Evolutionary conservation across 1,284 basidiomycete genomes (phyloP).

Genomic region (Athelia sp.): DNA sequence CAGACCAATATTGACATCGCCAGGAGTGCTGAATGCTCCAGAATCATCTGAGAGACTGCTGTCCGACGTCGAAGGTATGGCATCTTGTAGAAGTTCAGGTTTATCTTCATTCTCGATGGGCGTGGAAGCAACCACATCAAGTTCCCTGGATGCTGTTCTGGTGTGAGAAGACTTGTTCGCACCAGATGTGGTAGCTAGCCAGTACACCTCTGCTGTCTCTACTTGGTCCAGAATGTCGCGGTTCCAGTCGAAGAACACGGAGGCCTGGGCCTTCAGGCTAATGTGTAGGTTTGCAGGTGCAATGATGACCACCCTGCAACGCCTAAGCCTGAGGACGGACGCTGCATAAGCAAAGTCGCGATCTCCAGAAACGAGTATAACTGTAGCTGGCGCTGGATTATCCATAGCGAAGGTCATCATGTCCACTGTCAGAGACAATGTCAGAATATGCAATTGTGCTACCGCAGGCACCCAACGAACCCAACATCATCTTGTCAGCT

Average conservation of each 20-base stretch:
- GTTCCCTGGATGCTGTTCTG: too few relatives aligned
- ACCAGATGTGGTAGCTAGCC: too few relatives aligned
- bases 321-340: conserved; percentile 10
- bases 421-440: conserved; percentile 2
- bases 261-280: conserved; percentile 8
- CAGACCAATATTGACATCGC: too few relatives aligned
- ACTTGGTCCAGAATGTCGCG: not conserved
- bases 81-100: too few relatives aligned
- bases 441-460: not conserved
- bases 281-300: conserved; percentile 6
- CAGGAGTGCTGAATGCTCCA: too few relatives aligned
- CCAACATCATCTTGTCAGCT: conserved; percentile 49
- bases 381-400: conserved; percentile 13
- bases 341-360: conserved; percentile 16
- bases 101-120: too few relatives aligned
- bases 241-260: conserved; percentile 6
- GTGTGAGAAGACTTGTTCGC: too few relatives aligned
- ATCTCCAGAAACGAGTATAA: conserved; percentile 17
- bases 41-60: too few relatives aligned
- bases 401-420: conserved; percentile 19
- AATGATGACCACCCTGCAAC: conserved; percentile 12
- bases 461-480: conserved; percentile 17
- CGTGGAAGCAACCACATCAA: too few relatives aligned
- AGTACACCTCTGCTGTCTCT: too few relatives aligned
- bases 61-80: too few relatives aligned